Evolutionary conservation across 2,329 filamentous ascomycete genomes (phyloP), one percentile per base, ranked within the genome.

Genomic region (Ophiostoma ulmi): DNA sequence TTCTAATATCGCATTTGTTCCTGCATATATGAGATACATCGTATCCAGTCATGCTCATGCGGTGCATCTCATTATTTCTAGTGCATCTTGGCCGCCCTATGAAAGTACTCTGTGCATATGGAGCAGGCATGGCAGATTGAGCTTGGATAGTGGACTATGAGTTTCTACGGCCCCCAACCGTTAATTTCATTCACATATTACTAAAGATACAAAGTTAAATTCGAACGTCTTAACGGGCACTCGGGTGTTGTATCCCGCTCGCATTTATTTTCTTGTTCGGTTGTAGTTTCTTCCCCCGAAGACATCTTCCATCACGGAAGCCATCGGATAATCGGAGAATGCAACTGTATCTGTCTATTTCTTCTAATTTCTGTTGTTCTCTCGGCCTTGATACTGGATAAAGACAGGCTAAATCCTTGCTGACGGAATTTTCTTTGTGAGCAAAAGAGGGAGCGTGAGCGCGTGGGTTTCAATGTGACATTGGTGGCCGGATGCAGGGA

Each of bases 241-340:
- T 7, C 44, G 52, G 52, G n/a, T 58, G 52, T 58, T 58, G 52
- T 58, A 58, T 58, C 52, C 52, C 52, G 52, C 52, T 26, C 11
- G 22, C 22, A 10, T 26, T 22, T 58, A 1, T 58, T 58, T 58
- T 7, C 22, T 58, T 58, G n/a, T 58, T 26, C 22, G 52, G n/a
- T 17, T 58, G n/a, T 58, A 26, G 2, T n/a, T 58, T 22, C n/a
- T 13, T 58, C 10, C n/a, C n/a, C n/a, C 20, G 20, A 55, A 17
- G 31, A 31, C 31, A 31, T 31, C 31, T 58, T 4, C n/a, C 11
- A 58, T 58, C n/a, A 11, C 52, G 52, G 52, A 58, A 58, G 52
- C 52, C 22, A 58, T n/a, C 52, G 52, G 52, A 58, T 10, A 58
- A 58, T 58, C 52, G 52, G 52, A 58, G 52, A 58, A 58, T 58